A percentile compares a stretch with the other conserved stretches of the same genome.
Conservation (phyloP, 306 rosid genomes). For the Lathyrus tuberosus region DNA sequence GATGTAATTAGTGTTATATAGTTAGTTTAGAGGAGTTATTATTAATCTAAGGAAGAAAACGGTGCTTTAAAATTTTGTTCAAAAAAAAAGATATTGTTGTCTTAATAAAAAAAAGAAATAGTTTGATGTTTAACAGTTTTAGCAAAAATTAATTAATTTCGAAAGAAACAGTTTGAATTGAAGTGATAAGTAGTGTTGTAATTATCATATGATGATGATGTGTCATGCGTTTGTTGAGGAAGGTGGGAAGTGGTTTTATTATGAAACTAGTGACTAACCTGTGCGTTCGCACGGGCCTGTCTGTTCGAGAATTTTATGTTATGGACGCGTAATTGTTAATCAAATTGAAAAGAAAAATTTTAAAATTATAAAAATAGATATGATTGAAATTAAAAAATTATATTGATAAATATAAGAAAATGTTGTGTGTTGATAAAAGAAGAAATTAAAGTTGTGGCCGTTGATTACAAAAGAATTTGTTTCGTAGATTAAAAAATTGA, state of each 20-base stretch:
- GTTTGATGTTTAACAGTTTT: slow-evolving; percentile 4
- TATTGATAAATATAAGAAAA: too few species aligned
- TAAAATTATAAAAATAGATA: too few species aligned
- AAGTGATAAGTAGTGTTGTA: neutral
- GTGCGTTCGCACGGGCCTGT: too few species aligned
- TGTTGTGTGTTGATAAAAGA: too few species aligned
- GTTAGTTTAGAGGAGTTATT: neutral
- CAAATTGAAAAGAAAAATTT: too few species aligned
- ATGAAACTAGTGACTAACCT: too few species aligned
- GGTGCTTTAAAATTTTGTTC: neutral
- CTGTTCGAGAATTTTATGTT: too few species aligned
- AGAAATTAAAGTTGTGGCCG: too few species aligned
- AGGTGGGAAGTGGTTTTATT: slow-evolving; percentile 5
- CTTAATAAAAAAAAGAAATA: neutral
- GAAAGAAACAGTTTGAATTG: slow-evolving; percentile 2
- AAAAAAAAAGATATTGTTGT: neutral
- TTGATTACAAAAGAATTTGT: too few species aligned
- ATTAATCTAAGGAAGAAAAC: neutral
- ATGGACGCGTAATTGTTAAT: too few species aligned
- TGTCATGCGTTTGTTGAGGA: slow-evolving; percentile 18
- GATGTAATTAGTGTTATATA: neutral
- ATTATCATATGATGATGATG: neutral
- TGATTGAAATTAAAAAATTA: too few species aligned
- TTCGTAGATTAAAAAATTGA: too few species aligned
- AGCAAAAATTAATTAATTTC: neutral